Evolutionary conservation across 2,329 filamentous ascomycete genomes (phyloP).

Genomic region (Alternaria arbusti): DNA sequence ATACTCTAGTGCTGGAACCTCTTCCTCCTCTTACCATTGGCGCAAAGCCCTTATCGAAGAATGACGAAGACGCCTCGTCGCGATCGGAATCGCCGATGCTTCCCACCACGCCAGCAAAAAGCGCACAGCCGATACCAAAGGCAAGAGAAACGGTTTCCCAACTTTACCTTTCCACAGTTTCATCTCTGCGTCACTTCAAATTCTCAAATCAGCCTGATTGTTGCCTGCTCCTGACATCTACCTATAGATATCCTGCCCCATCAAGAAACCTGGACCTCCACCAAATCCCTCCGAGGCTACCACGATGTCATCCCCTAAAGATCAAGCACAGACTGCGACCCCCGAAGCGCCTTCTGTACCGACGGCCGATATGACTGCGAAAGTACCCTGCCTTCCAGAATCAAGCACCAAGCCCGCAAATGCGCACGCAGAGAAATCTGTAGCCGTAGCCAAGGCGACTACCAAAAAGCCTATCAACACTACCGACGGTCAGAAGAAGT

Average conservation of each 20-base stretch:
- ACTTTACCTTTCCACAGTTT: background rate
- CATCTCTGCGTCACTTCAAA: background rate
- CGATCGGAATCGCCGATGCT: constrained; percentile 16
- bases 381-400: background rate
- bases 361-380: background rate
- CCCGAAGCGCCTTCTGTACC: background rate
- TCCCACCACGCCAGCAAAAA: constrained; percentile 12
- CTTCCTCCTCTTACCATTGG: constrained; percentile 16
- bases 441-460: background rate
- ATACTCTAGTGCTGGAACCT: constrained; percentile 21
- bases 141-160: constrained; percentile 9
- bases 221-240: background rate
- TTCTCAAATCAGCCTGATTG: too few species aligned
- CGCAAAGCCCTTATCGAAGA: constrained; percentile 9
- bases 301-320: background rate
- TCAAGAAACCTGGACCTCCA: background rate
- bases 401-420: background rate
- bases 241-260: background rate
- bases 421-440: background rate
- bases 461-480: background rate
- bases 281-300: background rate
- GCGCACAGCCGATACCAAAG: background rate
- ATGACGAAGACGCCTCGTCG: constrained; percentile 17
- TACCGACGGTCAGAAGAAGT: background rate
- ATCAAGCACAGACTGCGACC: background rate